phyloP scores from a whole-genome alignment of 768 basidiomycete genomes.

The Xerocomus brunneocitrinus region DNA sequence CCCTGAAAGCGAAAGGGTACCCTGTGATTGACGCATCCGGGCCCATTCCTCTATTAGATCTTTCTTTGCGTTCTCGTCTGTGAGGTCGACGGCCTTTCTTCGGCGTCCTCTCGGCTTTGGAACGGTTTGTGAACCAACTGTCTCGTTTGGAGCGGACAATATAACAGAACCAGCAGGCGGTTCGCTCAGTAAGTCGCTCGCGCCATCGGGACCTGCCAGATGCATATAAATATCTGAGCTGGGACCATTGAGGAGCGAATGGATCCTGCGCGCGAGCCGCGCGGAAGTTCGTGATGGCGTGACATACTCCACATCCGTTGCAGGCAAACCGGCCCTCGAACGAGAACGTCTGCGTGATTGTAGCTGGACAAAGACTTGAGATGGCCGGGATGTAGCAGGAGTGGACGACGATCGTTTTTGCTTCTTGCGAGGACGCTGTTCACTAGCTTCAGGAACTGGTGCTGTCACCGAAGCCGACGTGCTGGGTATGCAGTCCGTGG shows the following conservation, averaged over 20 bases:
- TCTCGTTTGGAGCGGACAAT: neutral
- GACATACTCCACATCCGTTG: slow-evolving; percentile 1
- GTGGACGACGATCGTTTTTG: slow-evolving; percentile 20
- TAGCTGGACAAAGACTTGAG: slow-evolving; percentile 8
- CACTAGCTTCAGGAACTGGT: neutral
- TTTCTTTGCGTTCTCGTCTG: slow-evolving; percentile 20
- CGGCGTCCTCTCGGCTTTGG: slow-evolving; percentile 15
- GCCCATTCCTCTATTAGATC: slow-evolving; percentile 30
- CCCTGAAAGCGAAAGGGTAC: slow-evolving; percentile 14
- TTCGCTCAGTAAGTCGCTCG: slow-evolving; percentile 7
- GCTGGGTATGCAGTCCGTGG: neutral
- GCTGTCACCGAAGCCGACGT: slow-evolving; percentile 1
- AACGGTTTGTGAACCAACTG: neutral
- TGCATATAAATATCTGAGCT: slow-evolving; percentile 27
- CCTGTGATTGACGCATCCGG: slow-evolving; percentile 27
- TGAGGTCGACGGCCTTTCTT: slow-evolving; percentile 13
- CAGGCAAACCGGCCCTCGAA: slow-evolving; percentile 15
- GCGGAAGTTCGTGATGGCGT: slow-evolving; percentile 16
- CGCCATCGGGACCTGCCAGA: slow-evolving; percentile 21
- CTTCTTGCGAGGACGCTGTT: slow-evolving; percentile 19
- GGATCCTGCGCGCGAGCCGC: slow-evolving; percentile 19
- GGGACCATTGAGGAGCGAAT: slow-evolving; percentile 10
- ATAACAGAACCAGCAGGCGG: slow-evolving; percentile 1
- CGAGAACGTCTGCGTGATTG: slow-evolving; percentile 14
- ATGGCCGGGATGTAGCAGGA: slow-evolving; percentile 8